phyloP scores from a whole-genome alignment of 257 asterid genomes.

The Nicotiana tabacum region DNA sequence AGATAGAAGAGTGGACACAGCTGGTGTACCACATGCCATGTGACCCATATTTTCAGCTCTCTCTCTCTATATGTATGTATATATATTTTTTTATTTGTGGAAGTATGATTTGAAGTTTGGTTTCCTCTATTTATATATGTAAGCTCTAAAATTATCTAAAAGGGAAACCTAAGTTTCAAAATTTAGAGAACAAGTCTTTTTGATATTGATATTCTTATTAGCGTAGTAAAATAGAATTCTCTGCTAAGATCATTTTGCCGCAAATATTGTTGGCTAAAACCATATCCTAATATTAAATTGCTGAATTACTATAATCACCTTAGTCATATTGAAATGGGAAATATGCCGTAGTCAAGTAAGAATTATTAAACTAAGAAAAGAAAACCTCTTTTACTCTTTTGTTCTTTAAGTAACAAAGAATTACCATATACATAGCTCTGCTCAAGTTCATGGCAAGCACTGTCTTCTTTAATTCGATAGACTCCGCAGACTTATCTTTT shows the following conservation, averaged over 20 bases:
- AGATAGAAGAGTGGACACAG: slow-evolving; percentile 45
- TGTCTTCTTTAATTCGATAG: no score
- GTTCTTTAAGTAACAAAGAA: no score
- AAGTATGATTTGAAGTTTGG: slow-evolving; percentile 6
- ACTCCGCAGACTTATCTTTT: no score
- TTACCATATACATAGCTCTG: no score
- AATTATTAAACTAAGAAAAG: no score
- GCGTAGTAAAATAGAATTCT: background rate
- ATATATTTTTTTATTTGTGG: slow-evolving; percentile 15
- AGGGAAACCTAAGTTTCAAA: background rate
- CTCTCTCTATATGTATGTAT: background rate
- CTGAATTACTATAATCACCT: no score
- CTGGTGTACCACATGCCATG: slow-evolving; percentile 86
- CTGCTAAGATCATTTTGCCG: background rate
- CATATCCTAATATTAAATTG: background rate
- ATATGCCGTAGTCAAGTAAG: no score
- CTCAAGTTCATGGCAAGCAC: no score
- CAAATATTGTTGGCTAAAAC: background rate
- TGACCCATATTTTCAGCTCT: slow-evolving; percentile 41
- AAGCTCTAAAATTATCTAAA: background rate
- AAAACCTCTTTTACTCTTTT: no score
- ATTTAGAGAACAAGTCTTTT: background rate
- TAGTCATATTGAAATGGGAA: no score
- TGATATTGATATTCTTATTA: background rate
- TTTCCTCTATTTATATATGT: background rate